Conservation (phyloP, 176 grass and related monocot genomes). For the Bromus sterilis region DNA sequence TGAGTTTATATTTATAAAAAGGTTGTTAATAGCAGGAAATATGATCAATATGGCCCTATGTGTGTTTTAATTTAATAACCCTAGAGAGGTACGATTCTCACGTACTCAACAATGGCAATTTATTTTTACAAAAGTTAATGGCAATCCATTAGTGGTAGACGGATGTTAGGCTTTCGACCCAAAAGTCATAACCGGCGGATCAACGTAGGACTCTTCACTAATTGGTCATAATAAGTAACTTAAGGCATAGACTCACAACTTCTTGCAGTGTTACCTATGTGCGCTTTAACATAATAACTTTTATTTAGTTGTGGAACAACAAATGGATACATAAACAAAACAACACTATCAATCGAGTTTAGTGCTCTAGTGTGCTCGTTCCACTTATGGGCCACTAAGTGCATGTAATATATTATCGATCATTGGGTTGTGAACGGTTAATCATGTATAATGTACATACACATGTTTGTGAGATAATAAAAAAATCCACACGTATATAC, state of each 20-base stretch:
- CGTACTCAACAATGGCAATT: no score
- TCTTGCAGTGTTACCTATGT: not conserved
- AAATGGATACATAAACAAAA: not conserved
- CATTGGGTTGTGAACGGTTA: not conserved
- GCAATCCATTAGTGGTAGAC: not conserved
- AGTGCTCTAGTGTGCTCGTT: not conserved
- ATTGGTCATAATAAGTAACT: not conserved
- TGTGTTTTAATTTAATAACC: no score
- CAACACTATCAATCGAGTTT: not conserved
- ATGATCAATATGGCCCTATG: no score
- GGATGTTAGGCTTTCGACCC: not conserved
- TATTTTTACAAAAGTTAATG: not conserved
- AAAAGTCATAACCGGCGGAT: not conserved
- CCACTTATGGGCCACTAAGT: not conserved
- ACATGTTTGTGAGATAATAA: no score
- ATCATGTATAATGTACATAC: no score
- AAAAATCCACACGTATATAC: no score
- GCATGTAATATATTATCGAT: not conserved
- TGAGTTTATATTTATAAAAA: not conserved
- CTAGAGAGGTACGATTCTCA: no score
- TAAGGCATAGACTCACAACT: not conserved
- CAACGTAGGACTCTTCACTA: not conserved
- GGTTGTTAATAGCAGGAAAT: not conserved
- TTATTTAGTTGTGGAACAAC: not conserved
- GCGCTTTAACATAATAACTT: not conserved